Evolutionary conservation across 495 filamentous ascomycete species (phyloP), one percentile per base, ranked within the genome.

Genomic region (Polyplosphaeria fusca): DNA sequence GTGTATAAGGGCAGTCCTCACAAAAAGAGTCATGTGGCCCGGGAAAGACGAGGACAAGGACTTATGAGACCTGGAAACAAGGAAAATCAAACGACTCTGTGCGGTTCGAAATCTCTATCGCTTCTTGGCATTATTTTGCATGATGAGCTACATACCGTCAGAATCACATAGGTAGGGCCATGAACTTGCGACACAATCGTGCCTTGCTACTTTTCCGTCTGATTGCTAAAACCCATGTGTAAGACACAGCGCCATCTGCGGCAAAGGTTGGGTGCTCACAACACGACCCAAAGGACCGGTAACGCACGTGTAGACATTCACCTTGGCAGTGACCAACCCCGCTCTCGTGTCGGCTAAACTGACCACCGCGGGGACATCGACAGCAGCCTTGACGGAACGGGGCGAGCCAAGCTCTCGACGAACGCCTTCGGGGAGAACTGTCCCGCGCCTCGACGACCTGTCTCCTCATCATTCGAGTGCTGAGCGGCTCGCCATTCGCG

Each of bases 1-100:
- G 18, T 78, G 81, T 63, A 60, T 80, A 0, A 72, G 73, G 35
- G 84, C 84, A n/a, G 48, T 65, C 5, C 24, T 20, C 30, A 43
- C 2, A 35, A 43, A 24, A 39, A 50, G 26, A 19, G 46, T 63
- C 5, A 30, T 59, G 44, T 63, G 40, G 41, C 60, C 60, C 0
- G 60, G 60, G 19, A 58, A 27, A 23, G 60, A 63, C 26, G 60
- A 63, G 48, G 60, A 63, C 44, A 63, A 58, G 35, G 54, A 59
- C 39, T 23, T 53, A 35, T 58, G n/a, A n/a, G n/a, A n/a, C n/a
- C n/a, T n/a, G n/a, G n/a, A n/a, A n/a, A n/a, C n/a, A n/a, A n/a
- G n/a, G n/a, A n/a, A n/a, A n/a, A n/a, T n/a, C n/a, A n/a, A n/a
- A n/a, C n/a, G n/a, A n/a, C n/a, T n/a, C n/a, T n/a, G n/a, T n/a